Evolutionary conservation across 164 flowering plant genomes (phyloP).

Genomic region (Umbilicus rupestris): DNA sequence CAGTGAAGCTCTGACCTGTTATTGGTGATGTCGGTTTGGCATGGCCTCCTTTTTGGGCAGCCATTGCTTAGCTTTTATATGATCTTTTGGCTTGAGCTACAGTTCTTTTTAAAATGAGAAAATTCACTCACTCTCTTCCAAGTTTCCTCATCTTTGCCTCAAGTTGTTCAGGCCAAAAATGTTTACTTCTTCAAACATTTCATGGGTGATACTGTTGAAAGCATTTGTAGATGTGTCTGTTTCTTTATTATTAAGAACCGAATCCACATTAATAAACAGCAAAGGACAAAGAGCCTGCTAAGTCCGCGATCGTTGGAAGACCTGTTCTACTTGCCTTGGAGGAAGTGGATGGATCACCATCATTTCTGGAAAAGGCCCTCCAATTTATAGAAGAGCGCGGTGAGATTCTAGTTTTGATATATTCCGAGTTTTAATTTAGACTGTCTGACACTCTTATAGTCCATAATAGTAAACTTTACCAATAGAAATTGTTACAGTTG

Average conservation of each 20-base stretch:
- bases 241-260: neutral
- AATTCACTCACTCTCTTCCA: neutral
- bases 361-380: conserved; percentile 85
- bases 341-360: conserved; percentile 80
- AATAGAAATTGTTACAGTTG: neutral
- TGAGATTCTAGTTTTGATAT: conserved; percentile 20
- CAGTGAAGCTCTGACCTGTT: too few species aligned
- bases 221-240: neutral
- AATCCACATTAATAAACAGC: conserved; percentile 21
- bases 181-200: too few species aligned
- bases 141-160: neutral
- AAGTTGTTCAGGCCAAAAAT: neutral
- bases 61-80: too few species aligned
- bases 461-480: neutral
- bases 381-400: conserved; percentile 66
- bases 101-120: too few species aligned
- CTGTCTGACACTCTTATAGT: neutral
- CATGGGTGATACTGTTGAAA: too few species aligned
- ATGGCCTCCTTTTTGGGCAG: too few species aligned
- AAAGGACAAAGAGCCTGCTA: conserved; percentile 32
- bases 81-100: too few species aligned
- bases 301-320: conserved; percentile 53
- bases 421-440: neutral
- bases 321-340: conserved; percentile 82
- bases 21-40: too few species aligned